Evolutionary conservation across 345 rosid species (phyloP).

Genomic region (Eucalyptus urophylla): DNA sequence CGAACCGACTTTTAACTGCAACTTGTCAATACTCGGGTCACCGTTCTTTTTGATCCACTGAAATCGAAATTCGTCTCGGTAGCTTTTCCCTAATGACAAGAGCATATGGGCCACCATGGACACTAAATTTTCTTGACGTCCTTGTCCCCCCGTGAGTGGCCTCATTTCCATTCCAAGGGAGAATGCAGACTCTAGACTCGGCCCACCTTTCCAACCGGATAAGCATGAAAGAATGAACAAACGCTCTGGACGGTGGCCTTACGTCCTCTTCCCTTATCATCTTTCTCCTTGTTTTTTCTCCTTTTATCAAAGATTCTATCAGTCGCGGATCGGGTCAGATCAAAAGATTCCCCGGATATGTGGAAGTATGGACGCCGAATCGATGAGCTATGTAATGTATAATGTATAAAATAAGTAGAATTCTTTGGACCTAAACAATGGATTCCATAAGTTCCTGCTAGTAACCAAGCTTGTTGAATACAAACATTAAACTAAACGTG

Average conservation of each 20-base stretch:
- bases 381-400: no score
- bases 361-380: no score
- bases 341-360: no score
- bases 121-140: background rate
- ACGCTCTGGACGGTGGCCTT: background rate
- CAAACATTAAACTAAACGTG: background rate
- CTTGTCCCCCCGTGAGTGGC: background rate
- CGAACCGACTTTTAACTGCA: background rate
- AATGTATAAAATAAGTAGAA: no score
- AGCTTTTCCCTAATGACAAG: background rate
- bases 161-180: background rate
- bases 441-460: no score
- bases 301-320: background rate
- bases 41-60: background rate
- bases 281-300: background rate
- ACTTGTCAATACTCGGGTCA: background rate
- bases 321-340: background rate
- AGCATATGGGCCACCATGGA: background rate
- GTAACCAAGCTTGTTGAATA: no score
- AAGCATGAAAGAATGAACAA: background rate
- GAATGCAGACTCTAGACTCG: background rate
- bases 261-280: background rate
- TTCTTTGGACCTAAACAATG: no score
- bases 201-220: background rate
- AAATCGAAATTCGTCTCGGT: background rate